Evolutionary conservation across 305 asterid species (phyloP).

Genomic region (Stenogyne calaminthoides): DNA sequence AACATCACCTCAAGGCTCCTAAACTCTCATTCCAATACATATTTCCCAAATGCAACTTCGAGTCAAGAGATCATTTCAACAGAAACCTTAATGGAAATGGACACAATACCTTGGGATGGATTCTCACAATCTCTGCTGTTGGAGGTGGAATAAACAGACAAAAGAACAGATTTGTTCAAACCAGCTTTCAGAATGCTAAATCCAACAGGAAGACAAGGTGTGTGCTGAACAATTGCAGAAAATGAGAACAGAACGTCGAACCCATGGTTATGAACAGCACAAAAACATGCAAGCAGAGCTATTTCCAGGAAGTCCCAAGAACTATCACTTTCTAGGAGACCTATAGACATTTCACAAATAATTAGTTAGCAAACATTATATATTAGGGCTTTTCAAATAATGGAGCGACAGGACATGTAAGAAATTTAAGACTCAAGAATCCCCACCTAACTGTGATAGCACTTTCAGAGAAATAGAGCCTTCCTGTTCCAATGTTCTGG

Average conservation of each 20-base stretch:
- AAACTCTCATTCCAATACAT: conserved; percentile 1
- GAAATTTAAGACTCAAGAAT: conserved; percentile 26
- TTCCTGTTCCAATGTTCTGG: conserved; percentile 58
- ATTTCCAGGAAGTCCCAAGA: conserved; percentile 86
- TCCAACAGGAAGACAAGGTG: conserved; percentile 91
- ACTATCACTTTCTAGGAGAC: conserved; percentile 77
- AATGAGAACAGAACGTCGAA: conserved; percentile 87
- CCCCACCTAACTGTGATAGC: conserved; percentile 85
- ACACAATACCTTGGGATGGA: conserved; percentile 73
- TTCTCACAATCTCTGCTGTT: conserved; percentile 56
- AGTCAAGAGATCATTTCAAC: conserved; percentile 13
- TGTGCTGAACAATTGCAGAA: conserved; percentile 86
- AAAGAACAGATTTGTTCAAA: conserved; percentile 93
- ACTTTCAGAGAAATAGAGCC: conserved; percentile 71
- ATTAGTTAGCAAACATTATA: conserved; percentile 27
- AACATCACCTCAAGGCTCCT: neutral
- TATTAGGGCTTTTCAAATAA: conserved; percentile 16
- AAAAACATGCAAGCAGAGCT: conserved; percentile 90
- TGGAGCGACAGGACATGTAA: conserved; percentile 23
- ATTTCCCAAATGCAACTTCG: conserved; percentile 3
- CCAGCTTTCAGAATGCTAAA: conserved; percentile 98
- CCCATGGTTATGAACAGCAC: conserved; percentile 96
- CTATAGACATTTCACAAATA: conserved; percentile 50
- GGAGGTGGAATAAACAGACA: conserved; percentile 94
- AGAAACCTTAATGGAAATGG: conserved; percentile 28